Percentiles rank a stretch among this genome's conserved stretches.
Conservation (phyloP, 164 flowering plant genomes). For the Stephania cephalantha region DNA sequence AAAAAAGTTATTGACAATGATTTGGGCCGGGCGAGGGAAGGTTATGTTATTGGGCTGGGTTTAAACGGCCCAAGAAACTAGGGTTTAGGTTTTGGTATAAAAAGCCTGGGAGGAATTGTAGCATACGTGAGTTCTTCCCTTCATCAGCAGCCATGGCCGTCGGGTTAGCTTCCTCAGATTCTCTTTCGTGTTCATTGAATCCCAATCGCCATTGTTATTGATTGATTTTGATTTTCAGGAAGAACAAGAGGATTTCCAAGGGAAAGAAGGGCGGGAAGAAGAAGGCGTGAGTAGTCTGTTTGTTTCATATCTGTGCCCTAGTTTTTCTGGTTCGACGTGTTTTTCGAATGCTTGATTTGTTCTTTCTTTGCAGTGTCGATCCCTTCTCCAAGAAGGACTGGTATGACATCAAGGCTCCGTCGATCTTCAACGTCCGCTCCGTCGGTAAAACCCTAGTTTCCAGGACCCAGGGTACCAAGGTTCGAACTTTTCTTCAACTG, state of each 20-base stretch:
- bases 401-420: constrained; percentile 10
- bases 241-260: constrained; percentile 10
- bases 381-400: constrained; percentile 11
- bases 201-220: background rate
- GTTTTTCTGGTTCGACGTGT: background rate
- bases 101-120: no score
- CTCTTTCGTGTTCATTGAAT: background rate
- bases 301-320: background rate
- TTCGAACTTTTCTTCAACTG: background rate
- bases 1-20: no score
- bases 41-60: no score
- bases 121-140: no score
- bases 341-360: background rate
- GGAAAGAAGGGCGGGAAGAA: constrained; percentile 7
- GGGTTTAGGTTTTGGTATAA: no score
- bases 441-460: constrained; percentile 4
- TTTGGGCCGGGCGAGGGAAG: no score
- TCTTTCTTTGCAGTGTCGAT: background rate
- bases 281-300: background rate
- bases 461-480: constrained; percentile 10
- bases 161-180: background rate
- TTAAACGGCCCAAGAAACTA: no score
- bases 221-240: background rate
- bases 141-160: background rate
- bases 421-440: background rate